phyloP scores from a whole-genome alignment of 805 yeast genomes.

The Ogataea glucozyma region DNA sequence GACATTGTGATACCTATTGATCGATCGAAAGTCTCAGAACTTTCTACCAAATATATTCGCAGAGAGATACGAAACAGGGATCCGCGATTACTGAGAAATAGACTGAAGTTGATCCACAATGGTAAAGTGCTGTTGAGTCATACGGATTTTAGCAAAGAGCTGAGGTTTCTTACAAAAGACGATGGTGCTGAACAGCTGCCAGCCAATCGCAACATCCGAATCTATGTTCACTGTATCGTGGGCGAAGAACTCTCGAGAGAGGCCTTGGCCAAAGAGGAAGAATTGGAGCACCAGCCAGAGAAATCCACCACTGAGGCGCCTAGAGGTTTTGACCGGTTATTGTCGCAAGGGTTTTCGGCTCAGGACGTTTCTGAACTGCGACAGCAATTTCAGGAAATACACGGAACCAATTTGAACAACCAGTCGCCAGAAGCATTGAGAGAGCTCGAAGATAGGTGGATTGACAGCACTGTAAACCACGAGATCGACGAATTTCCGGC shows the following conservation, averaged over 20 bases:
- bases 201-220: conserved; percentile 24
- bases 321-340: conserved; percentile 80
- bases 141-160: conserved; percentile 55
- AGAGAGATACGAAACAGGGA: conserved; percentile 41
- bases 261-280: conserved; percentile 61
- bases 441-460: conserved; percentile 84
- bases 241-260: conserved; percentile 61
- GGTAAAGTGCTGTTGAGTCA: conserved; percentile 64
- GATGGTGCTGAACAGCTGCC: conserved; percentile 21
- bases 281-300: conserved; percentile 55
- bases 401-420: conserved; percentile 44
- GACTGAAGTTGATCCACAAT: conserved; percentile 66
- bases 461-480: conserved; percentile 69
- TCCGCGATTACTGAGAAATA: conserved; percentile 36
- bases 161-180: conserved; percentile 34
- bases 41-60: conserved; percentile 43
- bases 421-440: conserved; percentile 52
- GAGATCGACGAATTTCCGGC: conserved; percentile 49
- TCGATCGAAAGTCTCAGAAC: conserved; percentile 27
- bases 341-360: conserved; percentile 80
- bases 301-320: conserved; percentile 64
- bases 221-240: conserved; percentile 78
- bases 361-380: conserved; percentile 74
- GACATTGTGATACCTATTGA: conserved; percentile 42
- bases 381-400: conserved; percentile 69